phyloP scores from a whole-genome alignment of 2,329 filamentous ascomycete genomes.

The Ascochyta koolunga region DNA sequence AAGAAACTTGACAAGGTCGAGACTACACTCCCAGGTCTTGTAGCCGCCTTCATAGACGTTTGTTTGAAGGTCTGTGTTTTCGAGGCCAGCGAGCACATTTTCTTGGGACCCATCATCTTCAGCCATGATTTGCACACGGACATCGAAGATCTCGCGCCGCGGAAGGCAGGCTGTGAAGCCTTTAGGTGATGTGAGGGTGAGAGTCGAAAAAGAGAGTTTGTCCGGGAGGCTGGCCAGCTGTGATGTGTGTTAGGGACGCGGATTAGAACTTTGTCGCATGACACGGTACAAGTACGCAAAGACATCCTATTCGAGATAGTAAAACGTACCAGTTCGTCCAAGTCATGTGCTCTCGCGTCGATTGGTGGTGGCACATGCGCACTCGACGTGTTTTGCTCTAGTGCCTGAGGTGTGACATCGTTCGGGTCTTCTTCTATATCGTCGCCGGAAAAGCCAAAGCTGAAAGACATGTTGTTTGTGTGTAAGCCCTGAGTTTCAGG shows the following conservation, averaged over 20 bases:
- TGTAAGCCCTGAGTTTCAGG: neutral
- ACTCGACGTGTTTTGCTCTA: conserved; percentile 1
- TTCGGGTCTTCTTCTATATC: conserved; percentile 61
- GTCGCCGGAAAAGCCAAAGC: conserved; percentile 65
- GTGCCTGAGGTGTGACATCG: conserved; percentile 31
- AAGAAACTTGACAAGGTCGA: conserved; percentile 74
- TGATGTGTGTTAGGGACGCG: neutral
- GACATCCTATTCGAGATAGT: neutral
- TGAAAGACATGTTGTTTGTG: conserved; percentile 50
- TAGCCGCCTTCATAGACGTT: conserved; percentile 87
- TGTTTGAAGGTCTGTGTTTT: conserved; percentile 74
- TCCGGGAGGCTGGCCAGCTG: conserved; percentile 69
- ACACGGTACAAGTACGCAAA: neutral
- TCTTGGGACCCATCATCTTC: conserved; percentile 56
- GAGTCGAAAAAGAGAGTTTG: conserved; percentile 71
- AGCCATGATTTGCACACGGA: conserved; percentile 80
- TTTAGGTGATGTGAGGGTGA: conserved; percentile 66
- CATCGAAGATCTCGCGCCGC: conserved; percentile 80
- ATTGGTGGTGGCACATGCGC: conserved; percentile 38
- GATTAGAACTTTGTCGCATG: neutral
- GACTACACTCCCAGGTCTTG: conserved; percentile 88
- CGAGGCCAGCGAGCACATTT: conserved; percentile 38
- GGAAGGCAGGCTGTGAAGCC: conserved; percentile 64
- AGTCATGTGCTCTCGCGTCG: conserved; percentile 50
- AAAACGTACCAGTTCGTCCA: conserved; percentile 56